Base-by-base conservation (phyloP, 192 early-diverging fungal species). In the Coemansia interrupta region DNA sequence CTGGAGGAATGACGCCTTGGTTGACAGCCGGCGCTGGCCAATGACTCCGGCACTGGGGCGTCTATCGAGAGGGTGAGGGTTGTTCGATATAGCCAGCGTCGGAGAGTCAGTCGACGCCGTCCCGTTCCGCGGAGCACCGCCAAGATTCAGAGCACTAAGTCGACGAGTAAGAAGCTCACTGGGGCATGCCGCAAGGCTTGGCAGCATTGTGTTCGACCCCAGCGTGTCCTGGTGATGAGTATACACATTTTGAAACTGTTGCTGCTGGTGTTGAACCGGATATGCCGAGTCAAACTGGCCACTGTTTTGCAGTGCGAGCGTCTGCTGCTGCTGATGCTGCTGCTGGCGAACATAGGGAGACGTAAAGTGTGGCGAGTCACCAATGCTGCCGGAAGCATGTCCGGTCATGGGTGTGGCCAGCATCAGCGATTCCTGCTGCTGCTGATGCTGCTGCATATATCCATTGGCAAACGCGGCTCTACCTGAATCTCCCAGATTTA, bases 21-120 rank as follows among this genome's bases (percentile, higher is more conserved):
- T 60, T 10, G 75, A 78, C 30, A 78, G 75, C 15, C 70, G 61
- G 47, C 69, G 75, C 70, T 78, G 69, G 11, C 75, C 75, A 56
- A 78, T 78, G 41, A 78, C 75, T 20, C 75, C 75, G 12, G 63
- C 75, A 24, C 75, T 78, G 10, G 75, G 69, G 1, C 75, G 61
- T 23, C 75, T 53, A 29, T 78, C 70, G 15, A 78, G 65, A 20
- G 57, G 44, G n/a, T 55, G 54, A 2, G 56, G 56, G 18, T 58
- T 58, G 43, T 26, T 17, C 30, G 60, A 54, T 23, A 43, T 19
- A 39, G 24, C 41, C 32, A 50, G 60, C n/a, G 61, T 29, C 46
- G 47, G 57, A 7, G 39, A 18, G 20, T 55, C 30, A 2, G 60
- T 20, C n/a, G 40, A 15, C 10, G 29, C 18, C n/a, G 29, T 4